Evolutionary conservation across 805 yeast genomes (phyloP).

Genomic region (Metschnikowia cubensis): DNA sequence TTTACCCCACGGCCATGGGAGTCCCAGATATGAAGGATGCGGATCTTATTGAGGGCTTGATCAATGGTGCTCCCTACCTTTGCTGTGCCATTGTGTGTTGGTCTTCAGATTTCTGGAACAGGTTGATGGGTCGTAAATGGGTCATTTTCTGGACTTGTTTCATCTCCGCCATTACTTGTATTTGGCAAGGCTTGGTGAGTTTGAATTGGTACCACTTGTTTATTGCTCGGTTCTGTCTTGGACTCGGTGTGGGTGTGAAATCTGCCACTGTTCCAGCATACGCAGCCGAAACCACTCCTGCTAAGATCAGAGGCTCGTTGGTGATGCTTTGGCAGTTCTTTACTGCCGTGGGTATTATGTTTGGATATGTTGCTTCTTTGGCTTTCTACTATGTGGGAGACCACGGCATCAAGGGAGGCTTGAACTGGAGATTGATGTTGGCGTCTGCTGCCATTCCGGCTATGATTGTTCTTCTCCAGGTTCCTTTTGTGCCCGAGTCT

Average conservation of each 20-base stretch:
- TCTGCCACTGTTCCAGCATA: conserved; percentile 68
- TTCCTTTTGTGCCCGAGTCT: conserved; percentile 61
- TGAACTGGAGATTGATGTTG: conserved; percentile 62
- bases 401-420: conserved; percentile 42
- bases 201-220: conserved; percentile 55
- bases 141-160: conserved; percentile 57
- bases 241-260: conserved; percentile 64
- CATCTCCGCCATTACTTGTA: conserved; percentile 55
- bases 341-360: conserved; percentile 71
- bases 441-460: conserved; percentile 59
- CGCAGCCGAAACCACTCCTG: conserved; percentile 29
- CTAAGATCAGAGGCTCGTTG: conserved; percentile 58
- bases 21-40: conserved; percentile 40
- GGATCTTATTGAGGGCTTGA: conserved; percentile 56
- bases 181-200: conserved; percentile 66
- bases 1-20: conserved; percentile 54
- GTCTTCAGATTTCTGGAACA: conserved; percentile 52
- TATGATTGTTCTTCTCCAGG: conserved; percentile 47
- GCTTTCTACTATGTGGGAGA: conserved; percentile 54
- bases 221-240: conserved; percentile 55
- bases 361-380: conserved; percentile 58
- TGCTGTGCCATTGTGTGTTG: conserved; percentile 61
- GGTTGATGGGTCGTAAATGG: conserved; percentile 54
- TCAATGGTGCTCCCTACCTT: conserved; percentile 64
- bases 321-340: conserved; percentile 72